Percentiles rank a stretch among this genome's conserved stretches.
phyloP scores from a whole-genome alignment of 441 rosid genomes.

The Gossypium schwendimanii region DNA sequence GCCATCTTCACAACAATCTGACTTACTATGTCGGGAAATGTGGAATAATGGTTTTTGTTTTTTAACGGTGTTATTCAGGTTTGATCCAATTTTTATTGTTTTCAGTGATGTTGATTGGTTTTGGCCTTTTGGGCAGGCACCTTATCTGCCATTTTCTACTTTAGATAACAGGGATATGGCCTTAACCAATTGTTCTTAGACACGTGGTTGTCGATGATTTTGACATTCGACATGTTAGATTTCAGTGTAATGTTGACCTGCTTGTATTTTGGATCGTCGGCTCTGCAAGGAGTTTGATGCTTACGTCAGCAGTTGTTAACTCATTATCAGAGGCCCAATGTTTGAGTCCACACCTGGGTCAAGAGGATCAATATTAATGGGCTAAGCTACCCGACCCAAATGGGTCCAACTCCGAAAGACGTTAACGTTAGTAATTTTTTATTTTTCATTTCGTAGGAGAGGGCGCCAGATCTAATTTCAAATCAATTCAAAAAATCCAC shows the following conservation, averaged over 20 bases:
- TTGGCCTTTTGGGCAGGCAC: constrained; percentile 14
- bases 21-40: neutral
- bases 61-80: neutral
- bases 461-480: constrained; percentile 28
- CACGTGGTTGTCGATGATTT: constrained; percentile 7
- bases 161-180: constrained; percentile 46
- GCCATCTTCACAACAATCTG: constrained; percentile 35
- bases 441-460: neutral
- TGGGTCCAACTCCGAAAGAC: neutral
- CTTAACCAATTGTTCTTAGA: constrained; percentile 20
- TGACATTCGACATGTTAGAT: constrained; percentile 36
- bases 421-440: constrained; percentile 11
- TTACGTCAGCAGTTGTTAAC: neutral
- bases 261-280: constrained; percentile 27
- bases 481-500: constrained; percentile 44
- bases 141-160: constrained; percentile 47
- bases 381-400: neutral
- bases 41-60: constrained; percentile 22
- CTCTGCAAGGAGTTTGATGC: neutral
- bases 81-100: neutral
- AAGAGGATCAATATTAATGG: neutral
- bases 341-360: neutral
- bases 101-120: constrained; percentile 39
- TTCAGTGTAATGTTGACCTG: constrained; percentile 10
- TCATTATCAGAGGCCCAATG: constrained; percentile 50